These are phyloP conservation scores for Kluyveromyces marxianus DNA, from an alignment of 1,139 yeast genomes.

Conservation along the genomic window DNA sequence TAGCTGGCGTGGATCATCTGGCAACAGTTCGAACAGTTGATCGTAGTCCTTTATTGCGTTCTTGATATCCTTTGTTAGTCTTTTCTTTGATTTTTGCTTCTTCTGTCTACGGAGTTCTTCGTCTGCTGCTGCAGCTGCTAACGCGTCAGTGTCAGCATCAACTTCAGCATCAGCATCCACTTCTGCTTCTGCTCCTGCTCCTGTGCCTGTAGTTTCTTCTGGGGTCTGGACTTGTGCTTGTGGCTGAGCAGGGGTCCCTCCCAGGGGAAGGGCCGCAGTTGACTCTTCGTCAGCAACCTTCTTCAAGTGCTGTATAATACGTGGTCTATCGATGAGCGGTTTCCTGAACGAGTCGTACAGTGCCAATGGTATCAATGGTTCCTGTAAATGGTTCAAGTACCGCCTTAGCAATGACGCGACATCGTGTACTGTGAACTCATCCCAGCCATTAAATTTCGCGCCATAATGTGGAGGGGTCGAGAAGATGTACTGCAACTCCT, in stretches of 20 bases:
- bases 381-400: constrained; percentile 80
- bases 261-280: not conserved
- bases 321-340: constrained; percentile 46
- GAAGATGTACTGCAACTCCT: constrained; percentile 75
- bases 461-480: constrained; percentile 88
- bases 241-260: too few species aligned
- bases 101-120: constrained; percentile 30
- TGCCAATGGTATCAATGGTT: constrained; percentile 79
- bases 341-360: constrained; percentile 74
- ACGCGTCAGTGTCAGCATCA: constrained; percentile 11
- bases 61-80: constrained; percentile 50
- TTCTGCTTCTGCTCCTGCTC: constrained; percentile 2
- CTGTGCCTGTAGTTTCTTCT: constrained; percentile 1
- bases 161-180: not conserved
- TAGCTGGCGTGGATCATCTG: constrained; percentile 56
- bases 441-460: constrained; percentile 71
- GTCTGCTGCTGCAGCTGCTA: constrained; percentile 22
- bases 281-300: constrained; percentile 12
- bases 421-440: constrained; percentile 90
- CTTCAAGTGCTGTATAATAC: constrained; percentile 27
- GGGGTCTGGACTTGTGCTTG: too few species aligned
- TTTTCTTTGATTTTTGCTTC: constrained; percentile 34
- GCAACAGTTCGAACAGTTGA: constrained; percentile 44
- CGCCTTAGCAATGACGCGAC: constrained; percentile 88
- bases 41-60: constrained; percentile 70